Evolutionary conservation across 2,329 filamentous ascomycete species (phyloP).

Genomic region (Apiospora phragmitis): DNA sequence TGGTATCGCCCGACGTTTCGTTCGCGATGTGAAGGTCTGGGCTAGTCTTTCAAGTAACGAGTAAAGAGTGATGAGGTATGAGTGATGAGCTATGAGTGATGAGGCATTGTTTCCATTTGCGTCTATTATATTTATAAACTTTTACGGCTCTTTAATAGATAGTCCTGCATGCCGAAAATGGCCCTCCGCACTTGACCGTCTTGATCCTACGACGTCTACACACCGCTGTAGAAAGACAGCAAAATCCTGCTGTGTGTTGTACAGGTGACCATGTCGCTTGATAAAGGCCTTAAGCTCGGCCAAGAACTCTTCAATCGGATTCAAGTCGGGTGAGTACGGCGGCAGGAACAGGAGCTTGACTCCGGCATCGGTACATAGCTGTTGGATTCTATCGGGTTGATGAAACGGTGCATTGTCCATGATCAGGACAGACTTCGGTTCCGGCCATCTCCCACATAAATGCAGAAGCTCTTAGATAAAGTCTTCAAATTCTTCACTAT

Average conservation of each 20-base stretch:
- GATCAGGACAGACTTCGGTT: too few relatives aligned
- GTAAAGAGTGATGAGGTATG: background rate
- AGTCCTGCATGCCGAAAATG: constrained; percentile 4
- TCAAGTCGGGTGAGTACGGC: constrained; percentile 10
- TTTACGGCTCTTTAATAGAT: background rate
- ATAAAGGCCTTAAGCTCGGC: constrained; percentile 8
- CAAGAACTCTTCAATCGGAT: constrained; percentile 9
- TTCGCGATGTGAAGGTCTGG: background rate
- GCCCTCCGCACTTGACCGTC: background rate
- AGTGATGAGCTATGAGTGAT: background rate
- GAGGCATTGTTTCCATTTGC: background rate
- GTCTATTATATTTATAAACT: background rate
- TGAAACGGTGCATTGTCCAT: too few relatives aligned
- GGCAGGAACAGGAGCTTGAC: too few relatives aligned
- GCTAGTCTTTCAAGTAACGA: background rate
- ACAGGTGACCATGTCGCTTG: constrained; percentile 5
- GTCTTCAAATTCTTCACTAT: too few relatives aligned
- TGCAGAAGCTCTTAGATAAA: too few relatives aligned
- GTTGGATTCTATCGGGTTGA: too few relatives aligned
- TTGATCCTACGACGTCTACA: background rate
- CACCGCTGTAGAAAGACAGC: background rate
- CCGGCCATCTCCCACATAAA: too few relatives aligned
- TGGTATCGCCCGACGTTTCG: background rate
- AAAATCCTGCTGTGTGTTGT: background rate
- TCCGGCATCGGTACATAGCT: too few relatives aligned